These are phyloP conservation scores for Rhizophora mangle DNA, from an alignment of 345 rosid genomes.

Conservation along the genomic window DNA sequence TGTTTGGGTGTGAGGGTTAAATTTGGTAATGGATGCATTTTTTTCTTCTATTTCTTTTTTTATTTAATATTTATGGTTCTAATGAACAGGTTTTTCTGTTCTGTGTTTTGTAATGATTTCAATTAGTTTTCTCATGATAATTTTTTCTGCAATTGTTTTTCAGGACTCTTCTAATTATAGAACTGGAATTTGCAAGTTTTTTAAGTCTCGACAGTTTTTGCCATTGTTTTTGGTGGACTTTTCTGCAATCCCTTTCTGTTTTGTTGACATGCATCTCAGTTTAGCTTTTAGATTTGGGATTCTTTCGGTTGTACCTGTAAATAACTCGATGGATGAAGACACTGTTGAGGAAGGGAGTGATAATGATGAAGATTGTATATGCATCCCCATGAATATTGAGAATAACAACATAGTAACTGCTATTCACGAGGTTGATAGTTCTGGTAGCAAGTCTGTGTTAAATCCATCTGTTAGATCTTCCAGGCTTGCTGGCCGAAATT, in stretches of 20 bases:
- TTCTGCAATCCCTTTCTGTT: constrained; percentile 61
- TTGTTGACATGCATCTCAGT: constrained; percentile 49
- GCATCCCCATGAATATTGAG: constrained; percentile 3
- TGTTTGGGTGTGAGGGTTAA: background rate
- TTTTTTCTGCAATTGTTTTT: constrained; percentile 7
- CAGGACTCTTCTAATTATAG: constrained; percentile 50
- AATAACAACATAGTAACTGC: constrained; percentile 13
- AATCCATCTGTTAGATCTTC: constrained; percentile 50
- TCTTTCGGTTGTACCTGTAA: constrained; percentile 41
- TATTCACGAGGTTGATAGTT: constrained; percentile 22
- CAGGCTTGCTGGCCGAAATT: constrained; percentile 43
- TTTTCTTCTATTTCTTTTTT: too few species aligned
- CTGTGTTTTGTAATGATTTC: background rate
- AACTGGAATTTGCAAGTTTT: constrained; percentile 65
- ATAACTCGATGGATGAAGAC: constrained; percentile 29
- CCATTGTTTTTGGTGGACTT: constrained; percentile 70
- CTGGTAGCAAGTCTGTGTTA: constrained; percentile 27
- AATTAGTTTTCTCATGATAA: background rate
- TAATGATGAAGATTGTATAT: constrained; percentile 26
- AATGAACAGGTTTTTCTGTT: too few species aligned
- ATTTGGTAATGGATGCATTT: background rate
- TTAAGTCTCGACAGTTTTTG: constrained; percentile 28
- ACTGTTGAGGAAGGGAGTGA: constrained; percentile 23
- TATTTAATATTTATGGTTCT: background rate
- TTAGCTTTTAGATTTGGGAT: constrained; percentile 25